Percentiles rank a stretch among this genome's conserved stretches.
Conservation (phyloP, 164 flowering plant genomes). For the Tetrastigma voinierianum region DNA sequence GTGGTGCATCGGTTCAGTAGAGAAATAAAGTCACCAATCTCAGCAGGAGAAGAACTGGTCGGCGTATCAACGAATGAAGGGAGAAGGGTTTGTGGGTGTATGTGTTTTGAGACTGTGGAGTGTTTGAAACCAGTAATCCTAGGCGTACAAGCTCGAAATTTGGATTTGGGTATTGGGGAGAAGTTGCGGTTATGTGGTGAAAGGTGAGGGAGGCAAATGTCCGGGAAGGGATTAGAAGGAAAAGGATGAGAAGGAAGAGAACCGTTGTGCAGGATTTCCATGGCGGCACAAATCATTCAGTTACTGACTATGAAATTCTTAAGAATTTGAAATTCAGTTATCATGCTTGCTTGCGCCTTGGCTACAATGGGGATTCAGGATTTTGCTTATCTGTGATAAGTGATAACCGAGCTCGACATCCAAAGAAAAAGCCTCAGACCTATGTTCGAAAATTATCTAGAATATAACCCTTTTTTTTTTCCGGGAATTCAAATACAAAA, state of each 20-base stretch:
- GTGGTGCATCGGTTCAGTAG: conserved; percentile 4
- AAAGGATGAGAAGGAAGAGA: conserved; percentile 8
- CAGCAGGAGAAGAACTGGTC: conserved; percentile 3
- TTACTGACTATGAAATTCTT: background rate
- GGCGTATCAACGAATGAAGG: background rate
- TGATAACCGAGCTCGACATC: too few species aligned
- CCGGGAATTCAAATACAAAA: too few species aligned
- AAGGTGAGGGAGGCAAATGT: conserved; percentile 5
- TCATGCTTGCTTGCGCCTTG: too few species aligned
- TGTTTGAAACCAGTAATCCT: conserved; percentile 10
- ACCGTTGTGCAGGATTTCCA: conserved; percentile 14
- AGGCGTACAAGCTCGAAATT: conserved; percentile 21
- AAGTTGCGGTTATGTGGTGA: conserved; percentile 9
- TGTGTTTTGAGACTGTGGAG: background rate
- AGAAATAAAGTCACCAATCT: conserved; percentile 18
- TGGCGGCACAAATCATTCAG: conserved; percentile 1
- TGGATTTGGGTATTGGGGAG: conserved; percentile 16
- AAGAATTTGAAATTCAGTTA: too few species aligned
- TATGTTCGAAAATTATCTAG: too few species aligned
- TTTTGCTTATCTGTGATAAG: too few species aligned
- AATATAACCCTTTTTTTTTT: too few species aligned
- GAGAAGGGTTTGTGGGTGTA: conserved; percentile 15
- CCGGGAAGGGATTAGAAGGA: conserved; percentile 2
- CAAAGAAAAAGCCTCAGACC: too few species aligned
- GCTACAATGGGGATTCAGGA: too few species aligned